These are phyloP conservation scores for Zymoseptoria tritici DNA, from an alignment of 2,329 filamentous ascomycete genomes.

Conservation along the genomic window DNA sequence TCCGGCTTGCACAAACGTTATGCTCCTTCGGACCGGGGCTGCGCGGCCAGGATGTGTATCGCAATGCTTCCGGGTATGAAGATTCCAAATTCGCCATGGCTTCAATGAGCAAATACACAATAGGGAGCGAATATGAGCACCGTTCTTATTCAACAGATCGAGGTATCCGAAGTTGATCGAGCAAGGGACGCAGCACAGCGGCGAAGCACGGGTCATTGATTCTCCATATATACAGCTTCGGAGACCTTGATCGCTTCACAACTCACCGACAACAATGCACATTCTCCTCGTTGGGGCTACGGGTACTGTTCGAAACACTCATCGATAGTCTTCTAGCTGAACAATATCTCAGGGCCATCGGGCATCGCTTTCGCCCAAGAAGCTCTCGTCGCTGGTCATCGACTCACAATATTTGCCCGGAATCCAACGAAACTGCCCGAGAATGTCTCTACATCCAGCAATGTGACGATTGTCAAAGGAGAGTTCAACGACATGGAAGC, in stretches of 20 bases:
- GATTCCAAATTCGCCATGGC: neutral
- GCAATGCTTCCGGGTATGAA: neutral
- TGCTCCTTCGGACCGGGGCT: neutral
- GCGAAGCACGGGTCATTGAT: no score
- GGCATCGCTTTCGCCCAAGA: conserved; percentile 15
- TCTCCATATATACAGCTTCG: no score
- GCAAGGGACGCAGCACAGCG: neutral
- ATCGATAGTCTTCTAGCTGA: neutral
- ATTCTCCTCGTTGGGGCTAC: conserved; percentile 18
- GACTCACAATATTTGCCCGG: conserved; percentile 17
- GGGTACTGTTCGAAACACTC: conserved; percentile 3
- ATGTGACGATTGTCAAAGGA: conserved; percentile 14
- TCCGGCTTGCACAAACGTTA: neutral
- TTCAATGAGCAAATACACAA: neutral
- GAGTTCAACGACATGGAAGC: conserved; percentile 12
- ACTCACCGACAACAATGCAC: conserved; percentile 12
- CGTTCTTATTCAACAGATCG: neutral
- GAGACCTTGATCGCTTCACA: neutral
- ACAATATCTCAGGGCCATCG: conserved; percentile 9
- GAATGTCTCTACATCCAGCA: conserved; percentile 1
- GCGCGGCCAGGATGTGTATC: neutral
- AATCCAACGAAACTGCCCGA: conserved; percentile 15
- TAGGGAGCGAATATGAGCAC: neutral
- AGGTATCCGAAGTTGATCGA: neutral
- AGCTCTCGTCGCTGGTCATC: conserved; percentile 12